Conservation (phyloP, 2,329 filamentous ascomycete genomes). For the Monilinia laxa region DNA sequence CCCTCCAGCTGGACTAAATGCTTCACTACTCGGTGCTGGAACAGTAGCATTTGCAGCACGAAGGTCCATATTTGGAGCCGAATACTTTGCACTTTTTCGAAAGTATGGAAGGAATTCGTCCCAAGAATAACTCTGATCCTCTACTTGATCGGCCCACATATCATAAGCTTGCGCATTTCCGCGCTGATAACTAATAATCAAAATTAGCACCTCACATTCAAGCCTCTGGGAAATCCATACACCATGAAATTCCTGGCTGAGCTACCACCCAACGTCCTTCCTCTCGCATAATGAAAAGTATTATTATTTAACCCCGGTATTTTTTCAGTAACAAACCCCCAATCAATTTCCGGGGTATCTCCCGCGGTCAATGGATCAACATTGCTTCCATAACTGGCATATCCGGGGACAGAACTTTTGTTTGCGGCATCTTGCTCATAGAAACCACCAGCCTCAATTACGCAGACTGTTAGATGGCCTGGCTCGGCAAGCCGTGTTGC, state of each 20-base stretch:
- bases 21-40: neutral
- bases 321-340: constrained; percentile 15
- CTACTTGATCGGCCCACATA: constrained; percentile 14
- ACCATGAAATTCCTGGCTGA: constrained; percentile 43
- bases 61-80: constrained; percentile 2
- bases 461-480: neutral
- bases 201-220: neutral
- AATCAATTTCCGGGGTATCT: constrained; percentile 22
- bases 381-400: constrained; percentile 14
- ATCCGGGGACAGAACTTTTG: constrained; percentile 2
- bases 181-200: constrained; percentile 2
- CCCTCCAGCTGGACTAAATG: constrained; percentile 7
- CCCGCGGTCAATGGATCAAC: neutral
- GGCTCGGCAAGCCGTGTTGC: constrained; percentile 20
- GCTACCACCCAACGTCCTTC: constrained; percentile 41
- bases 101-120: constrained; percentile 12
- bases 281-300: constrained; percentile 35
- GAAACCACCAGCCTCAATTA: constrained; percentile 10
- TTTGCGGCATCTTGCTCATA: constrained; percentile 12
- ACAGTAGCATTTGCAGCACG: constrained; percentile 11
- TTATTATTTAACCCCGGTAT: constrained; percentile 7
- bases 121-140: constrained; percentile 6
- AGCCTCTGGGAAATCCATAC: constrained; percentile 3
- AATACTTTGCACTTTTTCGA: neutral
- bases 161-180: constrained; percentile 12